phyloP scores from a whole-genome alignment of 140 eudicot genomes.

The Erigeron philadelphicus region DNA sequence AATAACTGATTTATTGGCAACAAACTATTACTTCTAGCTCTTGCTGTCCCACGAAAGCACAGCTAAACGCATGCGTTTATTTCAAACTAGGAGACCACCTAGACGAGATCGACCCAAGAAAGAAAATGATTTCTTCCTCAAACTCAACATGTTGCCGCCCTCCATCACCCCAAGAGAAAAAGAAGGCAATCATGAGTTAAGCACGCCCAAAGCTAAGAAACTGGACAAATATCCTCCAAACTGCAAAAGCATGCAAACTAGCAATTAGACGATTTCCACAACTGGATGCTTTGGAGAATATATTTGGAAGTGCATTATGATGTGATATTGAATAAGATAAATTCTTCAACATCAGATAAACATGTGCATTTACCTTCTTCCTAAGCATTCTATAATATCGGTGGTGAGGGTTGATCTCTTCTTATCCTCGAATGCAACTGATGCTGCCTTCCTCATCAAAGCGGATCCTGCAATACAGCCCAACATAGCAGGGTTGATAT shows the following conservation, averaged over 20 bases:
- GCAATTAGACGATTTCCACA: conserved; percentile 4
- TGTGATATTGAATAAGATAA: background rate
- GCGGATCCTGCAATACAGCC: conserved; percentile 86
- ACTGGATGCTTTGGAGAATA: background rate
- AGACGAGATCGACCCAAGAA: background rate
- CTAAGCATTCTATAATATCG: conserved; percentile 85
- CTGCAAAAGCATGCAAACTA: conserved; percentile 42
- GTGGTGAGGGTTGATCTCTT: conserved; percentile 79
- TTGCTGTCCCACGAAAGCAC: background rate
- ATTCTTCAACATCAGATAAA: background rate
- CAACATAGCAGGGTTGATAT: conserved; percentile 51
- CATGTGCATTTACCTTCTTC: conserved; percentile 46
- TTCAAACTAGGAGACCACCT: background rate
- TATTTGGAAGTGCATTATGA: background rate
- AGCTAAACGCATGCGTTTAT: conserved; percentile 6
- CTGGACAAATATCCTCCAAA: conserved; percentile 75
- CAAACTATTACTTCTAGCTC: background rate
- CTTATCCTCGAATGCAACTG: conserved; percentile 63
- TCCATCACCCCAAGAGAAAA: background rate
- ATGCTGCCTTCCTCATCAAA: conserved; percentile 79
- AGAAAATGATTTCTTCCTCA: background rate
- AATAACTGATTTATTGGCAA: background rate
- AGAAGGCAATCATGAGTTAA: conserved; percentile 4
- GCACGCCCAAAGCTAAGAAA: conserved; percentile 8
- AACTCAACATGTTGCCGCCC: background rate